phyloP scores from a whole-genome alignment of 139 green algal genomes.

The Chlamydomonas eustigma region DNA sequence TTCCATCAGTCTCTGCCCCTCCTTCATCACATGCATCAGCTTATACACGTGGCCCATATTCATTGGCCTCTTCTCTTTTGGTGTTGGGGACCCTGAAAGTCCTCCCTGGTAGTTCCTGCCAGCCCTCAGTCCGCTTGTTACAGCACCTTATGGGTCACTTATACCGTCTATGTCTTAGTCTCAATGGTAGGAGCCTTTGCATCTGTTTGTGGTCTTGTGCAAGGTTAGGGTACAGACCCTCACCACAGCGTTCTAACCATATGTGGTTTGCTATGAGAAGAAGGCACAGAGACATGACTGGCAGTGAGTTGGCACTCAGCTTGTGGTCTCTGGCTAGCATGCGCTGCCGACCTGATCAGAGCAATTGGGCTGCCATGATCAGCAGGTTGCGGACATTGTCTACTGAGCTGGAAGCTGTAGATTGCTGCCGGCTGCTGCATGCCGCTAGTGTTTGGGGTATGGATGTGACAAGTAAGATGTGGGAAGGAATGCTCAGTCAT shows the following conservation, averaged over 20 bases:
- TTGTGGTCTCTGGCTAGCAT: not conserved
- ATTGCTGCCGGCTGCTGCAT: conserved; percentile 14
- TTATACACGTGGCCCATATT: no score
- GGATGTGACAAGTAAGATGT: not conserved
- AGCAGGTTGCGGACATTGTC: not conserved
- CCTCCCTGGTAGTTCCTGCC: not conserved
- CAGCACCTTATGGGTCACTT: not conserved
- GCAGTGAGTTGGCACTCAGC: not conserved
- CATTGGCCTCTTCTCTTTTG: not conserved
- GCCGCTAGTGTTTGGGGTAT: not conserved
- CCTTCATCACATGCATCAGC: no score
- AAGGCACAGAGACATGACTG: not conserved
- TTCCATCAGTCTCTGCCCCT: no score
- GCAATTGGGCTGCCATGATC: not conserved
- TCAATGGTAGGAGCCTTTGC: not conserved
- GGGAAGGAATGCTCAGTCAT: not conserved
- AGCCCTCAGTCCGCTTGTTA: not conserved
- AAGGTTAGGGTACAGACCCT: not conserved
- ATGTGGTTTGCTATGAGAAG: not conserved
- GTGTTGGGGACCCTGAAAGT: not conserved
- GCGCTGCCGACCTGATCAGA: not conserved
- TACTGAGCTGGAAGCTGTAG: not conserved
- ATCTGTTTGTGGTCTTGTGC: conserved; percentile 3
- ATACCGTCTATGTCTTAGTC: not conserved
- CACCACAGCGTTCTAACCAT: not conserved